These are phyloP conservation scores for Mucor piriformis DNA, from an alignment of 371 early-diverging fungal genomes.

Conservation along the genomic window DNA sequence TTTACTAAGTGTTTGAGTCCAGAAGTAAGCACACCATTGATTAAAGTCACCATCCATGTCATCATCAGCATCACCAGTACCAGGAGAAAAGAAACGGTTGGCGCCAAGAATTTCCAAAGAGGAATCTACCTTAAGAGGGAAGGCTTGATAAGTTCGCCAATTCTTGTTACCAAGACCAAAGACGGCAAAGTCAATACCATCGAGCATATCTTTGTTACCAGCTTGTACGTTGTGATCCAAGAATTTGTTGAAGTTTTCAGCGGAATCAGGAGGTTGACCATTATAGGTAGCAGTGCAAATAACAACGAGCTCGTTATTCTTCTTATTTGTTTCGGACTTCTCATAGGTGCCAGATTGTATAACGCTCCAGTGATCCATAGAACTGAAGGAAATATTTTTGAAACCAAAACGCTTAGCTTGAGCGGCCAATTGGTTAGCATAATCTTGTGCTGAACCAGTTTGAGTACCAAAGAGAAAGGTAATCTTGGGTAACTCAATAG, in stretches of 20 bases:
- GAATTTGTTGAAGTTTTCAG: conserved; percentile 55
- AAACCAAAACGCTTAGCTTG: conserved; percentile 56
- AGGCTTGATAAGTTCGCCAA: conserved; percentile 63
- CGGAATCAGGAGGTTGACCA: conserved; percentile 61
- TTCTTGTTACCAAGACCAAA: conserved; percentile 64
- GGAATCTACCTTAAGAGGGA: conserved; percentile 49
- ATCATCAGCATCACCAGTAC: conserved; percentile 55
- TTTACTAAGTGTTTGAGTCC: conserved; percentile 34
- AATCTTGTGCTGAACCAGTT: conserved; percentile 61
- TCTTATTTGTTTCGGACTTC: not conserved
- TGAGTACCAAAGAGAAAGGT: conserved; percentile 60
- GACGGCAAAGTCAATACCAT: conserved; percentile 50
- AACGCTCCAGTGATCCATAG: conserved; percentile 54
- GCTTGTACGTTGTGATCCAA: conserved; percentile 36
- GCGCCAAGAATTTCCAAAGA: conserved; percentile 53
- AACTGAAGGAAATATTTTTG: conserved; percentile 26
- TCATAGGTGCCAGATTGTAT: conserved; percentile 34
- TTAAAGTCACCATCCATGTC: conserved; percentile 57
- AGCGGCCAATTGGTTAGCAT: conserved; percentile 42
- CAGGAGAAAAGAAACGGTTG: conserved; percentile 41
- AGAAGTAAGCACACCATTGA: conserved; percentile 52
- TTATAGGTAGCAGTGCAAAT: conserved; percentile 59
- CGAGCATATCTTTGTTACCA: conserved; percentile 24
- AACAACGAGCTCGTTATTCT: conserved; percentile 42
- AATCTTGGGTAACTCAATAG: conserved; percentile 32